Percentiles rank a stretch among this genome's conserved stretches.
Conservation (phyloP, 352 stramenopile species). For the Pythium phragmitis region DNA sequence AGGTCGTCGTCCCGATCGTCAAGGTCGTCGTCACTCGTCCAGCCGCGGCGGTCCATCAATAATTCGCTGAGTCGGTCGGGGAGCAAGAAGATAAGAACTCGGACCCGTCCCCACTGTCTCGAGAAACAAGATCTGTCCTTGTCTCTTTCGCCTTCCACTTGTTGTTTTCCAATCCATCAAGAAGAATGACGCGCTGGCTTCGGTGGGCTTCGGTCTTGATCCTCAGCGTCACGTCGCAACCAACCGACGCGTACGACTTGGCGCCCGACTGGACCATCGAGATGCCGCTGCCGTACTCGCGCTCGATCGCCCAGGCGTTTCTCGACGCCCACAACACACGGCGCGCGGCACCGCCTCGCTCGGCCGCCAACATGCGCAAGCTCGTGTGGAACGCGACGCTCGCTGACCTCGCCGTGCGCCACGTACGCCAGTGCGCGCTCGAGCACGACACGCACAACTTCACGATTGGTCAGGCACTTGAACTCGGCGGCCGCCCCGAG, state of each 20-base stretch:
- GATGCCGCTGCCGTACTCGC: slow-evolving; percentile 23
- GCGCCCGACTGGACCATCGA: slow-evolving; percentile 24
- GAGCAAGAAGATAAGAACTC: too few relatives aligned
- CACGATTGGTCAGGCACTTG: slow-evolving; percentile 19
- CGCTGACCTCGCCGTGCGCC: not conserved
- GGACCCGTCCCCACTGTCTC: not conserved
- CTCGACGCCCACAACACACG: slow-evolving; percentile 22
- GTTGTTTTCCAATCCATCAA: not conserved
- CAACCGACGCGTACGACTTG: slow-evolving; percentile 10
- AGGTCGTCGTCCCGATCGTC: slow-evolving; percentile 1
- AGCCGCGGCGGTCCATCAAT: not conserved
- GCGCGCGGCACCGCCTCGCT: slow-evolving; percentile 14
- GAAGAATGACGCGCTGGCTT: not conserved
- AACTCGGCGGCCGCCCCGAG: not conserved
- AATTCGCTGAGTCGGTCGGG: not conserved
- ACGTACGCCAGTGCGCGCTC: slow-evolving; percentile 16
- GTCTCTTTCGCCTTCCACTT: not conserved
- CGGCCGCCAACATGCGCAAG: slow-evolving; percentile 23
- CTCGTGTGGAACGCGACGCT: slow-evolving; percentile 27
- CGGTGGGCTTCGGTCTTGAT: not conserved
- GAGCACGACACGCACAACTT: slow-evolving; percentile 16
- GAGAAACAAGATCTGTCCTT: not conserved
- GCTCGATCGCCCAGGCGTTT: slow-evolving; percentile 20
- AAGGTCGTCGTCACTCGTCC: not conserved
- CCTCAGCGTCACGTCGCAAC: not conserved